phyloP scores from a whole-genome alignment of 371 early-diverging fungal genomes.

The Mucor indicus region DNA sequence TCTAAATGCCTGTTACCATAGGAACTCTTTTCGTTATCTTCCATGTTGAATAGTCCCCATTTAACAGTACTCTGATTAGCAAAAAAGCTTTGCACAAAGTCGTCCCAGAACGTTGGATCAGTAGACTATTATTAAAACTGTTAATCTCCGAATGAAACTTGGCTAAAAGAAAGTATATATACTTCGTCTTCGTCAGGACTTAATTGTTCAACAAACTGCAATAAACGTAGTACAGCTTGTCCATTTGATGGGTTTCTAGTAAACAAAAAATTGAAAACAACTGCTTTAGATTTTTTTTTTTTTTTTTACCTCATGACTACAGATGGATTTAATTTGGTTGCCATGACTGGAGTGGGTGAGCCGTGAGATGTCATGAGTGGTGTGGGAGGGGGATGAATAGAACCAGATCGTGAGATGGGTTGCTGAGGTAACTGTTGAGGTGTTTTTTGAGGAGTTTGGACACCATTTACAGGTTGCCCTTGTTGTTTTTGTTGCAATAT shows the following conservation, averaged over 20 bases:
- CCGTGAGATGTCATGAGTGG: no score
- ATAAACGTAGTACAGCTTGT: conserved; percentile 38
- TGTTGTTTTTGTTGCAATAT: conserved; percentile 1
- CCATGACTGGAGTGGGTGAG: conserved; percentile 4
- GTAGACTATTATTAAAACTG: conserved; percentile 12
- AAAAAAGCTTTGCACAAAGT: conserved; percentile 37
- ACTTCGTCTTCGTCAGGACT: conserved; percentile 34
- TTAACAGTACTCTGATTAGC: conserved; percentile 22
- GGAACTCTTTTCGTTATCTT: conserved; percentile 15
- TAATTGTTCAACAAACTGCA: conserved; percentile 43
- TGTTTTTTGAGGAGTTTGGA: neutral
- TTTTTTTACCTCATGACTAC: conserved; percentile 1
- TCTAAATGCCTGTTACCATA: conserved; percentile 23
- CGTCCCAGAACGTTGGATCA: conserved; percentile 32
- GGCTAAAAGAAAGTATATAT: neutral
- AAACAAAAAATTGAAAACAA: no score
- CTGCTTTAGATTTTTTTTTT: no score
- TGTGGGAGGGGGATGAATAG: neutral
- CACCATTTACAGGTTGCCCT: no score
- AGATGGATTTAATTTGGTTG: no score
- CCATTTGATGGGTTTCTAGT: conserved; percentile 23
- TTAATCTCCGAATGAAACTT: neutral
- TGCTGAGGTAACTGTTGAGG: conserved; percentile 3
- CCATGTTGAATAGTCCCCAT: conserved; percentile 26
- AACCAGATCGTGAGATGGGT: neutral